Percentiles rank a stretch among this genome's conserved stretches.
Evolutionary conservation across 768 basidiomycete species (phyloP).

Genomic region (Macrolepiota fuliginosa): DNA sequence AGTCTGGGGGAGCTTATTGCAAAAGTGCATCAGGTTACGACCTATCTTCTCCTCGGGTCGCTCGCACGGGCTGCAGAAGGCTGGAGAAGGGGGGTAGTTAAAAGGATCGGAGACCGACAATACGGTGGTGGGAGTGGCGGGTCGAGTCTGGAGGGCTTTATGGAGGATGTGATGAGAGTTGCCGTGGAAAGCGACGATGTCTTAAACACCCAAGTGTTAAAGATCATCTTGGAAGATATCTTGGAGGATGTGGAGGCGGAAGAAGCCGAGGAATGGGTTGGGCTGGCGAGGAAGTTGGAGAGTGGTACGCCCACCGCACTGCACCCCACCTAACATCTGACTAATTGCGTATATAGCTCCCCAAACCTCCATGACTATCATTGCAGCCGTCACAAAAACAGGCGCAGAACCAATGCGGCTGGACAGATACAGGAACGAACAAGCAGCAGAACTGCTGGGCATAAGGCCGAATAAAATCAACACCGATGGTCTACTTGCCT

Average conservation of each 20-base stretch:
- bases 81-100: slow-evolving; percentile 7
- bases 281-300: slow-evolving; percentile 63
- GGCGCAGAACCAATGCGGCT: slow-evolving; percentile 70
- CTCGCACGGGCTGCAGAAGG: slow-evolving; percentile 10
- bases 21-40: slow-evolving; percentile 49
- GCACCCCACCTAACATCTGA: background rate
- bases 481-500: slow-evolving; percentile 61
- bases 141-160: slow-evolving; percentile 48
- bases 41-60: slow-evolving; percentile 55
- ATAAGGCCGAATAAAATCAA: slow-evolving; percentile 62
- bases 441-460: slow-evolving; percentile 77
- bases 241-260: slow-evolving; percentile 54
- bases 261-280: slow-evolving; percentile 80
- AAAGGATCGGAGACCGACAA: background rate
- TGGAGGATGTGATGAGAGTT: slow-evolving; percentile 32
- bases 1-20: slow-evolving; percentile 32
- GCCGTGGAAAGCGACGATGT: slow-evolving; percentile 41
- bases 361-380: slow-evolving; percentile 63
- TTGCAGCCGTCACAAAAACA: slow-evolving; percentile 55
- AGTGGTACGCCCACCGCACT: slow-evolving; percentile 44
- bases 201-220: slow-evolving; percentile 58
- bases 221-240: slow-evolving; percentile 56
- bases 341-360: slow-evolving; percentile 48
- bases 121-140: slow-evolving; percentile 22
- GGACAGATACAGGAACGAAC: slow-evolving; percentile 84